Conservation (phyloP, 2,329 filamentous ascomycete genomes). For the Helicocarpus griseus region DNA sequence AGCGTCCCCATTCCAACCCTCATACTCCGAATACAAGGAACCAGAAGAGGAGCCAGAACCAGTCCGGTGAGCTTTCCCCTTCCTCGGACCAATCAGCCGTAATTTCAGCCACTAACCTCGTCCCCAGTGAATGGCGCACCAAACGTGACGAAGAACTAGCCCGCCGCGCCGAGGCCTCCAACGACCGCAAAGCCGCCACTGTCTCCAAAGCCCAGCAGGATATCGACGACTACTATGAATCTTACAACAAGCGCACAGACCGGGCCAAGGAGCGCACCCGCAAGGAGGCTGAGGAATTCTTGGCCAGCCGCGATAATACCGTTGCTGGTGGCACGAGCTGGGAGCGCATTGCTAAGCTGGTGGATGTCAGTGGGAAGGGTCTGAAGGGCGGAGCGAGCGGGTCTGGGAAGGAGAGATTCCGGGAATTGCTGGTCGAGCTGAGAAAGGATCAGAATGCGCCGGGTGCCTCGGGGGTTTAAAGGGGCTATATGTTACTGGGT, state of each 20-base stretch:
- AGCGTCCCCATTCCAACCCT: slow-evolving; percentile 45
- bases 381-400: slow-evolving; percentile 75
- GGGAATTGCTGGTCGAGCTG: slow-evolving; percentile 76
- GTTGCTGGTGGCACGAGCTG: slow-evolving; percentile 92
- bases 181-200: slow-evolving; percentile 72
- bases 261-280: slow-evolving; percentile 82
- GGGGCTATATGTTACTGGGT: neutral
- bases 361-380: slow-evolving; percentile 95
- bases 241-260: slow-evolving; percentile 97
- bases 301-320: slow-evolving; percentile 81
- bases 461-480: slow-evolving; percentile 42
- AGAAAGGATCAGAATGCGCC: slow-evolving; percentile 88
- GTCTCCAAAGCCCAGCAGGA: slow-evolving; percentile 83
- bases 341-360: slow-evolving; percentile 95
- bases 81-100: neutral
- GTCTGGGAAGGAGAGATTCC: slow-evolving; percentile 92
- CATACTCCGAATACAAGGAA: slow-evolving; percentile 45
- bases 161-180: slow-evolving; percentile 76
- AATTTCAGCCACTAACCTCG: neutral
- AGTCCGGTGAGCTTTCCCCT: slow-evolving; percentile 46
- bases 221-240: slow-evolving; percentile 98
- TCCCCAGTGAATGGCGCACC: slow-evolving; percentile 69
- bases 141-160: slow-evolving; percentile 72
- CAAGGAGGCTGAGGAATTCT: slow-evolving; percentile 87
- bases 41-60: slow-evolving; percentile 79